These are phyloP conservation scores for Lachnellula suecica DNA, from an alignment of 2,329 filamentous ascomycete genomes.

Conservation along the genomic window DNA sequence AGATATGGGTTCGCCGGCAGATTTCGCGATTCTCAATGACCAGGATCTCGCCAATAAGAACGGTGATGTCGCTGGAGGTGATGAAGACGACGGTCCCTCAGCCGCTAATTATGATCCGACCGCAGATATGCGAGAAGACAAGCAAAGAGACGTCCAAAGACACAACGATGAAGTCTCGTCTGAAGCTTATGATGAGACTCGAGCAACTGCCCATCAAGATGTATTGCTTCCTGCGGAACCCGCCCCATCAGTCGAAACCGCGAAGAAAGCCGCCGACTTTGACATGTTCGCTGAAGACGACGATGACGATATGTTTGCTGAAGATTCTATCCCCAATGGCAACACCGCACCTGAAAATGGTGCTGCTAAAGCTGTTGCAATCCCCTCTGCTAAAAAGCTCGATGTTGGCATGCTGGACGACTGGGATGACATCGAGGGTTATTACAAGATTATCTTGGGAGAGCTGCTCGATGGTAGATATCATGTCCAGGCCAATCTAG, in stretches of 20 bases:
- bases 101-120: conserved; percentile 92
- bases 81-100: conserved; percentile 67
- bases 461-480: conserved; percentile 89
- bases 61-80: conserved; percentile 35
- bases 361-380: conserved; percentile 43
- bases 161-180: conserved; percentile 56
- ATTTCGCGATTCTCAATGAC: conserved; percentile 65
- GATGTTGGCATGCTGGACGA: conserved; percentile 83
- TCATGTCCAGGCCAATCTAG: conserved; percentile 82
- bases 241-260: conserved; percentile 35
- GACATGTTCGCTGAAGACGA: conserved; percentile 90
- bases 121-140: conserved; percentile 83
- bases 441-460: conserved; percentile 92
- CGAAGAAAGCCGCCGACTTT: conserved; percentile 54
- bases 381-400: conserved; percentile 51
- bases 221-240: conserved; percentile 40
- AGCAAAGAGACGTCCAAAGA: conserved; percentile 65
- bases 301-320: conserved; percentile 63
- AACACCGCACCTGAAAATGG: conserved; percentile 39
- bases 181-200: conserved; percentile 57
- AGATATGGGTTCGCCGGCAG: conserved; percentile 35
- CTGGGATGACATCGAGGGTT: conserved; percentile 90
- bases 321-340: conserved; percentile 44
- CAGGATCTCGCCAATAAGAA: conserved; percentile 65
- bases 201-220: conserved; percentile 51